Evolutionary conservation across 805 yeast genomes (phyloP).

Genomic region (Spathaspora sp.): DNA sequence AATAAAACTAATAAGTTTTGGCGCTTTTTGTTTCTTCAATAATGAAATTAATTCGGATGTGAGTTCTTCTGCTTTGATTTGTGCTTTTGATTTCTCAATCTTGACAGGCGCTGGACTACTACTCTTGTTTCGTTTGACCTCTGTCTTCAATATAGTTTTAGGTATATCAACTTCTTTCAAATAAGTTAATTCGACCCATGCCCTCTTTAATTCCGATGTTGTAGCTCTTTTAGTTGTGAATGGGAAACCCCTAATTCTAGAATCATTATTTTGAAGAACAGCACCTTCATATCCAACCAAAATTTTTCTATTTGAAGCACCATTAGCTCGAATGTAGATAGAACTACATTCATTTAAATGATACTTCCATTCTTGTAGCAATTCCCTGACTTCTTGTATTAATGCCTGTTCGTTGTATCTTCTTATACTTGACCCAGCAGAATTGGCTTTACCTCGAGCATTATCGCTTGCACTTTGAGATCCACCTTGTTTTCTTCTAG

Average conservation of each 20-base stretch:
- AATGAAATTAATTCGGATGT: constrained; percentile 56
- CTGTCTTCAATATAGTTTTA: constrained; percentile 27
- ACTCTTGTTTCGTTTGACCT: constrained; percentile 6
- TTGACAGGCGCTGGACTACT: constrained; percentile 15
- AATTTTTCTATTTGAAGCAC: constrained; percentile 59
- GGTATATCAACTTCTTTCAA: constrained; percentile 56
- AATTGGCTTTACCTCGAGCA: constrained; percentile 90
- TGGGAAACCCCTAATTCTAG: constrained; percentile 69
- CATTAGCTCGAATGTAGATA: constrained; percentile 79
- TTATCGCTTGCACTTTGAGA: constrained; percentile 90
- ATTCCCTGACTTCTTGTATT: constrained; percentile 68
- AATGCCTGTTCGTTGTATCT: constrained; percentile 87
- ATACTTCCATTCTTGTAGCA: constrained; percentile 62
- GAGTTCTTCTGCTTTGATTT: constrained; percentile 35
- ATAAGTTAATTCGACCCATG: constrained; percentile 78
- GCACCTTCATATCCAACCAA: constrained; percentile 66
- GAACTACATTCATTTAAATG: constrained; percentile 59
- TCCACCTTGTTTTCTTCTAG: constrained; percentile 97
- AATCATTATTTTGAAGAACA: constrained; percentile 49
- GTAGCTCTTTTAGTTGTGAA: constrained; percentile 91
- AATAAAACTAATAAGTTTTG: constrained; percentile 62
- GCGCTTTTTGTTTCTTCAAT: constrained; percentile 73
- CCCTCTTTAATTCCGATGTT: constrained; percentile 68
- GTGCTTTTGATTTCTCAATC: constrained; percentile 10
- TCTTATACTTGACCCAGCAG: constrained; percentile 90